Conservation (phyloP, 2,329 filamentous ascomycete genomes). For the Emmonsia crescens region DNA sequence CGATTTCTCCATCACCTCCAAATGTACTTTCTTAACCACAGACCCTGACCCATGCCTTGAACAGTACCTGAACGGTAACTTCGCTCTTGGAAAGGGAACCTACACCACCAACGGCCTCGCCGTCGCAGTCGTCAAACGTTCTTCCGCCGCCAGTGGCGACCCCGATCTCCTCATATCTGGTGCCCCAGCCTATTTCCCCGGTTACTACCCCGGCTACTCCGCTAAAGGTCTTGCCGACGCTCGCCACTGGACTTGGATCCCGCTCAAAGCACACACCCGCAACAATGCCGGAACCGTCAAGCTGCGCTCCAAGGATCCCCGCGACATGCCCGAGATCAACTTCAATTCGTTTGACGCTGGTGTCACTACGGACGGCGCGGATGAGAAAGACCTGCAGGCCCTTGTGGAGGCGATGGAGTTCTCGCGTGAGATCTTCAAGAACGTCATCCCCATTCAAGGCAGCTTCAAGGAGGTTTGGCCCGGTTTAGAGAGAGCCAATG, state of each 20-base stretch:
- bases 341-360: constrained; percentile 50
- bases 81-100: constrained; percentile 22
- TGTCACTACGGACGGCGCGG: constrained; percentile 30
- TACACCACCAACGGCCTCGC: constrained; percentile 42
- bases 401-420: constrained; percentile 46
- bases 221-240: constrained; percentile 29
- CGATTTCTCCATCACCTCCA: constrained; percentile 23
- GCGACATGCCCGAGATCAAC: constrained; percentile 51
- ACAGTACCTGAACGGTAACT: constrained; percentile 26
- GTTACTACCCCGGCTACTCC: constrained; percentile 46
- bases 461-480: constrained; percentile 35
- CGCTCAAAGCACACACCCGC: constrained; percentile 53
- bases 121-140: constrained; percentile 34
- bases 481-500: constrained; percentile 28
- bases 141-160: constrained; percentile 32
- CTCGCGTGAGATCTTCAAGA: constrained; percentile 37
- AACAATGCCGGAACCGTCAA: constrained; percentile 53
- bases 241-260: constrained; percentile 37
- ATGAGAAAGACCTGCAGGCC: constrained; percentile 42
- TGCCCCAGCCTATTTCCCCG: constrained; percentile 43
- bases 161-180: constrained; percentile 48
- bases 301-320: constrained; percentile 51
- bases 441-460: constrained; percentile 33
- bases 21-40: constrained; percentile 22
- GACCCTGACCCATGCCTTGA: constrained; percentile 34